Percentiles rank a stretch among this genome's conserved stretches.
Evolutionary conservation across 208 protist species (phyloP).

Genomic region (Trypanosoma cruzi): DNA sequence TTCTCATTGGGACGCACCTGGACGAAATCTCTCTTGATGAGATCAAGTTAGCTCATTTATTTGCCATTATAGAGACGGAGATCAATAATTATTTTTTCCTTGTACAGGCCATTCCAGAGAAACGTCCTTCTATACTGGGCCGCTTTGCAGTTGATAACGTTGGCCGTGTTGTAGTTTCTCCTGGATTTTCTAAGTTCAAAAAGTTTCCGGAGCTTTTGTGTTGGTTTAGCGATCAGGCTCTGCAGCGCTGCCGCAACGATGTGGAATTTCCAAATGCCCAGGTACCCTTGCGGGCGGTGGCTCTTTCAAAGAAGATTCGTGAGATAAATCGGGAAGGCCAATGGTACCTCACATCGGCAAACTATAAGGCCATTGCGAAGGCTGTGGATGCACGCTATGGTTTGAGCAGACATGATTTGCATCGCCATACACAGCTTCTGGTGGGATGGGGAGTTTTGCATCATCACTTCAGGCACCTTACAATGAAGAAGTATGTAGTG

Average conservation of each 20-base stretch:
- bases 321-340: conserved; percentile 41
- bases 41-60: conserved; percentile 26
- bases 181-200: conserved; percentile 44
- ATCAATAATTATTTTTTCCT: conserved; percentile 68
- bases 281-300: conserved; percentile 48
- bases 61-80: conserved; percentile 63
- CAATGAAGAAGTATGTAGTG: conserved; percentile 49
- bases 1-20: conserved; percentile 50
- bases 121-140: conserved; percentile 66
- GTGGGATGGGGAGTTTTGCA: conserved; percentile 59
- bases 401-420: conserved; percentile 40
- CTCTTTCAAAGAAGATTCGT: conserved; percentile 32
- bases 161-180: conserved; percentile 44
- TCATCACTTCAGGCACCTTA: conserved; percentile 59
- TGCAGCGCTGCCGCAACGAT: conserved; percentile 58
- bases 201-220: conserved; percentile 64
- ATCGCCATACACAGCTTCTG: conserved; percentile 75
- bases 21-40: conserved; percentile 5
- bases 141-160: conserved; percentile 75
- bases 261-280: conserved; percentile 69
- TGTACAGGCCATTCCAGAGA: conserved; percentile 57
- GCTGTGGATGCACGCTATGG: conserved; percentile 49
- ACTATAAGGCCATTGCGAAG: conserved; percentile 62
- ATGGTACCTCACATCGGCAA: conserved; percentile 53
- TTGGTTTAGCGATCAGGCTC: conserved; percentile 70